Base-by-base conservation (phyloP, 2,329 filamentous ascomycete genomes). In the Furcasterigmium furcatum region DNA sequence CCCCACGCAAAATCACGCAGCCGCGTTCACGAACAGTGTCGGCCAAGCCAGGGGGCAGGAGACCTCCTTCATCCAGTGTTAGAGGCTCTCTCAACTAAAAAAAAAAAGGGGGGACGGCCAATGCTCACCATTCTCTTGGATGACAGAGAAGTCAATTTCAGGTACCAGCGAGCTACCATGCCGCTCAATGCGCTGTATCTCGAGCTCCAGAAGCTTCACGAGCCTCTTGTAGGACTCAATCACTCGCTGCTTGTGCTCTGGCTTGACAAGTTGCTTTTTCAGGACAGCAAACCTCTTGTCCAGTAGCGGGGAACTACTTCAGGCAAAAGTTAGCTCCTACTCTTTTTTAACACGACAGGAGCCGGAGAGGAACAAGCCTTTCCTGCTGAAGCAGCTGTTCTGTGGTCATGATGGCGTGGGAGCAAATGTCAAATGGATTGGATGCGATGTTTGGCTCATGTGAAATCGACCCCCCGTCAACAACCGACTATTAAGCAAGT, bases 1-100 rank as follows among this genome's bases (percentile, higher is more conserved):
- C 56, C 22, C 44, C 42, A 8, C 57, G 52, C 10, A 59, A 32
- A 36, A 59, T 54, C 7, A 55, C 30, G 34, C 52, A 57, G 9
- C 53, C 54, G 9, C 43, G 41, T 19, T 46, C 39, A 20, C 29
- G 27, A 8, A 50, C 45, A 14, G 24, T 27, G 13, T 42, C 20
- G 12, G 38, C 41, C 4, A 52, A 29, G 12, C 44, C 49, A 5
- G 42, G 42, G 12, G 51, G 51, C 2, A 53, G 44, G 21, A n/a
- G n/a, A 9, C 43, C 49, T 27, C 24, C 24, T 27, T 27, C 7
- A 12, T 27, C 7, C 7, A 27, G 12, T 27, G 24, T 27, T 12
- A 27, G 24, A 7, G 24, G n/a, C n/a, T n/a, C n/a, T n/a, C 24
- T 27, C 24, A 12, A 27, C 24, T 27, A 7, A 7, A 12, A 12